These are phyloP conservation scores for Diaporthe humulicola DNA, from an alignment of 2,329 filamentous ascomycete genomes.

Conservation along the genomic window DNA sequence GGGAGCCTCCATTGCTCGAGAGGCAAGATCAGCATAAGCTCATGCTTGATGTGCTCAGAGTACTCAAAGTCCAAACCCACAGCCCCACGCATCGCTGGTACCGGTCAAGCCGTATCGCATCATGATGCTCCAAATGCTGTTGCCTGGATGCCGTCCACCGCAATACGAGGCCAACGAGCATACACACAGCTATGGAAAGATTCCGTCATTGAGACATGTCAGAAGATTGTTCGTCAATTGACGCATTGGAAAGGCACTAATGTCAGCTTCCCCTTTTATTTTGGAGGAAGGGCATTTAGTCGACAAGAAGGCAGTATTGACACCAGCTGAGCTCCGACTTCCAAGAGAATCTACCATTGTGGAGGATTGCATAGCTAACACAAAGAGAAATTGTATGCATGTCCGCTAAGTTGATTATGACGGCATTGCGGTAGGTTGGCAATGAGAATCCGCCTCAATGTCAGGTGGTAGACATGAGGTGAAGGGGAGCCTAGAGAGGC, in stretches of 20 bases:
- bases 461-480: background rate
- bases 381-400: background rate
- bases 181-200: background rate
- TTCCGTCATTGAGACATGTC: background rate
- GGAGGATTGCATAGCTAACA: background rate
- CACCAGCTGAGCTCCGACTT: background rate
- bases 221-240: background rate
- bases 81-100: constrained; percentile 10
- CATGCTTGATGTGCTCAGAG: background rate
- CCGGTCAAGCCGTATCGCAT: background rate
- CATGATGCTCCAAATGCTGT: constrained; percentile 7
- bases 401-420: background rate
- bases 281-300: background rate
- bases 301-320: background rate
- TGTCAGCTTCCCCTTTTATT: background rate
- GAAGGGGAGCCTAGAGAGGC: background rate
- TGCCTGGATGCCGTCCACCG: constrained; percentile 15
- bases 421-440: background rate
- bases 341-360: too few species aligned
- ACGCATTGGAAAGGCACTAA: too few species aligned
- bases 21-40: background rate
- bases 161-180: background rate
- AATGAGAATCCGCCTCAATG: background rate
- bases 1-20: background rate
- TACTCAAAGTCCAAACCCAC: background rate